Evolutionary conservation across 768 basidiomycete genomes (phyloP).

Genomic region (Agaricus blazei): DNA sequence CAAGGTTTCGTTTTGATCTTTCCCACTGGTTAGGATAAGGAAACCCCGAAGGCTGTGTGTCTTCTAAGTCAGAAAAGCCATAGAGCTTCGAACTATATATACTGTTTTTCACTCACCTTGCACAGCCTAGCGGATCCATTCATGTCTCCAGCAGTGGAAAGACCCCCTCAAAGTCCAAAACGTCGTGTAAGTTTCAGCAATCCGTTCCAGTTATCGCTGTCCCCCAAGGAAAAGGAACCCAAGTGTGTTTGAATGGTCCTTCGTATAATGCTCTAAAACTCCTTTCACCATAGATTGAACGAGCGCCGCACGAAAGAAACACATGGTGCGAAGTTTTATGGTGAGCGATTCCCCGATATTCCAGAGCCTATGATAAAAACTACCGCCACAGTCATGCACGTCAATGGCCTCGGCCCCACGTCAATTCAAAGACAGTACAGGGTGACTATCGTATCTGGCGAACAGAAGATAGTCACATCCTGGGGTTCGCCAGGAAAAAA

Average conservation of each 20-base stretch:
- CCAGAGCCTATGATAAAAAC: background rate
- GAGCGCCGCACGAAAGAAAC: background rate
- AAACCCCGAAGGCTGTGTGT: conserved; percentile 2
- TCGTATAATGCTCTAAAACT: background rate
- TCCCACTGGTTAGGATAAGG: background rate
- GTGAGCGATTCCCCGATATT: background rate
- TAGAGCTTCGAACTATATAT: background rate
- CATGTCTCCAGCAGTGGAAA: background rate
- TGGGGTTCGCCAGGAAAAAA: background rate
- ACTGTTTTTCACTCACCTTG: background rate
- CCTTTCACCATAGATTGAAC: background rate
- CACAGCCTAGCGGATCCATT: conserved; percentile 4
- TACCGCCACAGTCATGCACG: background rate
- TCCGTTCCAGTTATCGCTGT: background rate
- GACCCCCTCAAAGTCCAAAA: background rate
- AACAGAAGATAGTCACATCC: background rate
- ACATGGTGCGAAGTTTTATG: background rate
- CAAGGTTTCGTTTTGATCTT: too few relatives aligned
- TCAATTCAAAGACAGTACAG: conserved; percentile 1
- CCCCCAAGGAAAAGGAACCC: background rate
- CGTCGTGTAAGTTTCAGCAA: conserved; percentile 1
- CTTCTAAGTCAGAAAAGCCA: background rate
- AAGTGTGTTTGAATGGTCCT: background rate
- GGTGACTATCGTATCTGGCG: background rate
- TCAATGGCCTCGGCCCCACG: background rate